Base-by-base conservation (phyloP, 768 basidiomycete species). In the Pholiota molesta region DNA sequence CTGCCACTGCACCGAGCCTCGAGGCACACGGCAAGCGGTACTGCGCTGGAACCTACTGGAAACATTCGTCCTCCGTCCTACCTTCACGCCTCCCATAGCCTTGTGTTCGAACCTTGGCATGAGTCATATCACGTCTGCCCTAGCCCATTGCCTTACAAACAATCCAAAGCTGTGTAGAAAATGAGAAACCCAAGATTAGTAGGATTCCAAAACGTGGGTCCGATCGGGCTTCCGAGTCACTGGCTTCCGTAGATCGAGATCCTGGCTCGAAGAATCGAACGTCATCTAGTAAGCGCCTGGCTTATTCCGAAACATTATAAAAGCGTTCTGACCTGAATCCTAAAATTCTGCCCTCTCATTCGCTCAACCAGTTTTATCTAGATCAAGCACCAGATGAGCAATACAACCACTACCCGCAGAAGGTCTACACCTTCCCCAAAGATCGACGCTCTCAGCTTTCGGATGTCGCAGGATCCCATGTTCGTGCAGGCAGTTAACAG, bases 401-500 rank as follows among this genome's bases (percentile, higher is more conserved):
- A 26, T 23, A n/a, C 21, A 10, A 16, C 55, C 8, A 16, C 52
- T 17, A 4, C 55, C 28, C 55, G 55, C 35, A 39, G 26, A 11
- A 23, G 55, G n/a, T 45, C 31, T 16, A 52, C 61, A 11, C 45
- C 56, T 44, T 42, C 52, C 11, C 52, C 57, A 11, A 40, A 39
- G 19, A 56, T 55, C 23, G 62, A 63, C 28, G 44, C 59, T 1
- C 35, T 52, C 19, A 58, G 52, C 7, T 62, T 59, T 26, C 63
- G 59, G 26, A 40, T 57, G 19, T 44, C 31, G 35, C 44, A 49
- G n/a, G 59, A 66, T 40, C 67, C 69, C n/a, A 61, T 62, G 0
- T 68, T 68, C 49, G 55, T 64, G 0, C 60, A 58, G 21, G 73
- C 71, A 16, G 70, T 74, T 19, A 67, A 70, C 23, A 68, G 66